These are phyloP conservation scores for Hericium alpestre DNA, from an alignment of 768 basidiomycete species.

Conservation along the genomic window DNA sequence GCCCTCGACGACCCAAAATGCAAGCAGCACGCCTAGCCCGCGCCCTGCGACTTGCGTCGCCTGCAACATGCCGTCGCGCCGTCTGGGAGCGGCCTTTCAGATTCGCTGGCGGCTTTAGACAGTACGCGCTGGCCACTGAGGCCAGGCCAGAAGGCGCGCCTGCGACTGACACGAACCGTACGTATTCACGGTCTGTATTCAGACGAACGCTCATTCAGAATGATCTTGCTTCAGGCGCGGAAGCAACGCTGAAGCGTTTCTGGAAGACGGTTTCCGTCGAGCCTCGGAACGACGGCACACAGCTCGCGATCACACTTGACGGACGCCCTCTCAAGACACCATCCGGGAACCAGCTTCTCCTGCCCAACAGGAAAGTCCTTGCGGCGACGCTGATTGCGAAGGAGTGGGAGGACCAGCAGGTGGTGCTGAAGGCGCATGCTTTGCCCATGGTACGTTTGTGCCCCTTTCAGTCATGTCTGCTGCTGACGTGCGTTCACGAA, in stretches of 20 bases:
- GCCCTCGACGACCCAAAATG: background rate
- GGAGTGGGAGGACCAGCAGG: slow-evolving; percentile 94
- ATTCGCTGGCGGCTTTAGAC: background rate
- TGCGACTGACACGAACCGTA: slow-evolving; percentile 58
- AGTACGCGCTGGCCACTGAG: background rate
- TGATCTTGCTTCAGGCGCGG: slow-evolving; percentile 49
- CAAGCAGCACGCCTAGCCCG: background rate
- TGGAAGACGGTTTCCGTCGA: slow-evolving; percentile 89
- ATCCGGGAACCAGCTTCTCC: slow-evolving; percentile 57
- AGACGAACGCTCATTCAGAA: background rate
- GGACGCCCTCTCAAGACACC: slow-evolving; percentile 82
- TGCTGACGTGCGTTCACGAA: slow-evolving; percentile 20
- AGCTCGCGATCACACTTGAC: slow-evolving; percentile 63
- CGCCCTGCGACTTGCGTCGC: background rate
- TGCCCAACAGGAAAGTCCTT: slow-evolving; percentile 62
- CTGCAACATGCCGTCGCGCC: background rate
- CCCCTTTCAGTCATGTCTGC: background rate
- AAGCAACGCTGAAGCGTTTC: slow-evolving; percentile 79
- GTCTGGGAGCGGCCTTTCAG: background rate
- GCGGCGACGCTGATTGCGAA: slow-evolving; percentile 80
- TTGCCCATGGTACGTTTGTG: slow-evolving; percentile 68
- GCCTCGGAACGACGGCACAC: slow-evolving; percentile 31
- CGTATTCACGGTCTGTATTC: slow-evolving; percentile 10
- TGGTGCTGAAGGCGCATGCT: slow-evolving; percentile 77
- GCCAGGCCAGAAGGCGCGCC: slow-evolving; percentile 25